Percentiles rank a stretch among this genome's conserved stretches.
Evolutionary conservation across 768 basidiomycete species (phyloP).

Genomic region (Lyophyllum shimeji): DNA sequence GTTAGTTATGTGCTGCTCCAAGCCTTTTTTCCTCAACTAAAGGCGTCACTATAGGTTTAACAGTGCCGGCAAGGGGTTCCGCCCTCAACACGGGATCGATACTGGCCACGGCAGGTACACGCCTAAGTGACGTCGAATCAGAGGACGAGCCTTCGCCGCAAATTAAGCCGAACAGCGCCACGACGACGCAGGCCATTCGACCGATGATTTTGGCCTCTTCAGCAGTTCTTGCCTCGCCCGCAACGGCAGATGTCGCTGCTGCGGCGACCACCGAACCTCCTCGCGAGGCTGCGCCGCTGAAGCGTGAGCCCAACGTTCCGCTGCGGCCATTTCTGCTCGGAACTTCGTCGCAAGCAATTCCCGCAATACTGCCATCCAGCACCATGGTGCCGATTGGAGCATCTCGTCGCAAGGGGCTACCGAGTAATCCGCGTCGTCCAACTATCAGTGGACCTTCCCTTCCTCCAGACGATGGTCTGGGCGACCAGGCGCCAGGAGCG

Average conservation of each 20-base stretch:
- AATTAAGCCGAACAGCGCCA: not conserved
- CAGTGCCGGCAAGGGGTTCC: conserved; percentile 16
- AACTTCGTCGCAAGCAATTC: conserved; percentile 22
- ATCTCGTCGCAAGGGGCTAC: conserved; percentile 24
- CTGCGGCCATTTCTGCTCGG: conserved; percentile 37
- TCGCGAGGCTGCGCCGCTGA: not conserved
- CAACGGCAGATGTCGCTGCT: not conserved
- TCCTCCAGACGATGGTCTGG: conserved; percentile 16
- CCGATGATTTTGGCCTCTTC: conserved; percentile 12
- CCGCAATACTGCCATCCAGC: conserved; percentile 21
- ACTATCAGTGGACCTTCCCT: conserved; percentile 29
- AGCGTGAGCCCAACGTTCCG: conserved; percentile 3
- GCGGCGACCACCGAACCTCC: not conserved
- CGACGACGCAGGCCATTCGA: conserved; percentile 2
- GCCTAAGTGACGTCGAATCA: conserved; percentile 19
- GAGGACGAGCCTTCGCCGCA: conserved; percentile 10
- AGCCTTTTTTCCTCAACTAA: not conserved
- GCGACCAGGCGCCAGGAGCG: conserved; percentile 24
- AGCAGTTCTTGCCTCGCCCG: not conserved
- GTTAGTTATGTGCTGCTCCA: conserved; percentile 25
- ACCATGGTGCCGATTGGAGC: conserved; percentile 28
- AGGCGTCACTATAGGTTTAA: conserved; percentile 20
- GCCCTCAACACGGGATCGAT: not conserved
- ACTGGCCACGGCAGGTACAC: not conserved
- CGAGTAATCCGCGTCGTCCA: conserved; percentile 24